These are phyloP conservation scores for Setaria italica DNA, from an alignment of 202 grass and related monocot species.

Conservation along the genomic window DNA sequence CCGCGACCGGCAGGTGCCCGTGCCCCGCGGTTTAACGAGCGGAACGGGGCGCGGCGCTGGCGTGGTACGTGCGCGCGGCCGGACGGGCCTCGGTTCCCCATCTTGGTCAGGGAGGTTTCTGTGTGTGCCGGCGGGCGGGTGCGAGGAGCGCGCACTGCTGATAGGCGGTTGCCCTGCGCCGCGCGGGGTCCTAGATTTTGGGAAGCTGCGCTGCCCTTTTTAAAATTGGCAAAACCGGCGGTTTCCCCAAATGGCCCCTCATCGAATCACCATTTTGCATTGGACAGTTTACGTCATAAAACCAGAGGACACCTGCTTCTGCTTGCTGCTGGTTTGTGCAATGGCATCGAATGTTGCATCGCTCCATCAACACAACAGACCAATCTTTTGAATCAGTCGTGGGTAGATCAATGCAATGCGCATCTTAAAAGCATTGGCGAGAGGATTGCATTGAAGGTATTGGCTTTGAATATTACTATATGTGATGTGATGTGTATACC, in stretches of 20 bases:
- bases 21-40: no score
- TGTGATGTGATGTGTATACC: no score
- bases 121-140: background rate
- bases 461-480: no score
- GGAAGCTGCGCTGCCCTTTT: background rate
- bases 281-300: background rate
- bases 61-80: background rate
- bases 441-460: no score
- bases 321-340: no score
- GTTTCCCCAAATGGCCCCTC: background rate
- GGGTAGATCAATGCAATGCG: no score
- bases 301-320: background rate
- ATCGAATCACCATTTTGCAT: background rate
- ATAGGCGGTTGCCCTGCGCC: slow-evolving; percentile 17
- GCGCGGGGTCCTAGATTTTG: background rate
- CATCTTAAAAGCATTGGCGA: no score
- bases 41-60: no score
- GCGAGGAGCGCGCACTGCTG: background rate
- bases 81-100: background rate
- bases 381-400: no score
- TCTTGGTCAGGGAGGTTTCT: background rate
- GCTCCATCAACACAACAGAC: no score
- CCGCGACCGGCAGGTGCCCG: background rate
- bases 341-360: no score
- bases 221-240: background rate